Evolutionary conservation across 139 green algal species (phyloP), one percentile per base, ranked within the genome.

Genomic region (Klebsormidium nitens): DNA sequence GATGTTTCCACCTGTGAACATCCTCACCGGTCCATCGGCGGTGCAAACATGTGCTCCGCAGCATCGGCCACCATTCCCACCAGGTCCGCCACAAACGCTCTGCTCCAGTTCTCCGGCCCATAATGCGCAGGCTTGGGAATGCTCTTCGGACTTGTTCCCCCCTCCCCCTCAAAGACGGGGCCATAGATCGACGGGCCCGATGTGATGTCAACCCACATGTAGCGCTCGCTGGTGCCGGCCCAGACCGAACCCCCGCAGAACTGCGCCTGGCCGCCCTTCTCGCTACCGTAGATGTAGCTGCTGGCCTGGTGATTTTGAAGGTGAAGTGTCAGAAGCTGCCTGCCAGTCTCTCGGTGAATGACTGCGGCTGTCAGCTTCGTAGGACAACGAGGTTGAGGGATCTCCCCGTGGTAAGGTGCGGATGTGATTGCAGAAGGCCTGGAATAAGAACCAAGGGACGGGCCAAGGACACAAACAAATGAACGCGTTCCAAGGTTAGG

Each of bases 151-250:
- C 19, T 59, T 17, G 31, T n/a, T n/a, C 5, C 50, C 11, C 69
- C 69, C 36, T 63, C 6, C 17, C 69, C 69, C 35, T 44, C 17
- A 28, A 49, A n/a, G 5, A 19, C 17, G 5, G 59, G 59, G 19
- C 69, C 69, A 11, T 63, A 76, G 38, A 28, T 61, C 36, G 70
- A 32, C 29, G 69, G 52, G 2, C 69, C 69, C n/a, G 69, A 38
- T 26, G 59, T 69, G 8, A 76, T 36, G 59, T 76, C 69, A 17
- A 76, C 39, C 69, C 69, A 76, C 39, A 76, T 2, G 31, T 76
- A 76, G 1, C 69, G 69, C 58, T 58, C 49, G 19, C 31, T 17
- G n/a, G n/a, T n/a, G n/a, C n/a, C n/a, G n/a, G n/a, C n/a, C n/a
- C n/a, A n/a, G n/a, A n/a, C 64, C 47, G 44, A 5, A 40, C 17